Conservation (phyloP, 345 rosid genomes). For the Ceriops tagal region DNA sequence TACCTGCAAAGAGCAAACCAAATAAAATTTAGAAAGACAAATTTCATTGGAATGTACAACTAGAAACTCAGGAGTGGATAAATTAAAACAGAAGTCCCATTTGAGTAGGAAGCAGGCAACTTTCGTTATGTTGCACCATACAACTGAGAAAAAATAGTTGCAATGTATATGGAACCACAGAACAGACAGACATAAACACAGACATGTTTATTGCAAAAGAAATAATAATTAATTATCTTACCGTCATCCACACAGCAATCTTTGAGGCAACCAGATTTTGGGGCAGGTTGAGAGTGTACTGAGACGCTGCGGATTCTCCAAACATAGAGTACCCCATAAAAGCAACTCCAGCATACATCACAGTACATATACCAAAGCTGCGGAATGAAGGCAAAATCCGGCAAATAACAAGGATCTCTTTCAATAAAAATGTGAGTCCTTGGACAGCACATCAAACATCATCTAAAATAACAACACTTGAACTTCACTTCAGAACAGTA, state of each 20-base stretch:
- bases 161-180: not conserved
- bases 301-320: constrained; percentile 69
- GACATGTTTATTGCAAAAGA: not conserved
- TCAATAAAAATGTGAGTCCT: too few relatives aligned
- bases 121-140: too few relatives aligned
- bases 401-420: not conserved
- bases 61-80: too few relatives aligned
- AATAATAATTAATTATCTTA: constrained; percentile 23
- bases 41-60: not conserved
- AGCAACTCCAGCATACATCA: constrained; percentile 83
- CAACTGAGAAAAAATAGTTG: too few relatives aligned
- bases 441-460: too few relatives aligned
- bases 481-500: too few relatives aligned
- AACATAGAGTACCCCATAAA: constrained; percentile 88
- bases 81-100: too few relatives aligned
- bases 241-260: constrained; percentile 95
- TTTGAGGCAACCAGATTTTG: constrained; percentile 78
- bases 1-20: constrained; percentile 50
- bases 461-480: too few relatives aligned
- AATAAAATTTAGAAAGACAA: not conserved
- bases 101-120: too few relatives aligned
- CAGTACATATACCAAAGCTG: constrained; percentile 70
- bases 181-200: not conserved
- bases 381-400: constrained; percentile 1
- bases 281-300: constrained; percentile 91